These are phyloP conservation scores for Casaregolazyma suthepensis DNA, from an alignment of 1,139 yeast species.

Conservation along the genomic window DNA sequence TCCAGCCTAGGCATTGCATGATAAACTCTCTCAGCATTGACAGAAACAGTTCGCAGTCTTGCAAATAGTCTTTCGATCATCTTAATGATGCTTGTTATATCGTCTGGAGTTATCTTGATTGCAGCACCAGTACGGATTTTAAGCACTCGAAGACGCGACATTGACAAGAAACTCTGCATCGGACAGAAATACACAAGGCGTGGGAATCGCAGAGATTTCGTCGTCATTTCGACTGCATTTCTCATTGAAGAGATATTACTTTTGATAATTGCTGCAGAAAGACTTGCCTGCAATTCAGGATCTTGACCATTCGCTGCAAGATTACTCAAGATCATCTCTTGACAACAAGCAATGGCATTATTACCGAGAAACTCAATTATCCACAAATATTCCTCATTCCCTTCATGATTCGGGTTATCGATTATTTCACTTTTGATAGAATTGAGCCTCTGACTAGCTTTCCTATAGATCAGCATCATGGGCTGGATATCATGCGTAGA, in stretches of 20 bases:
- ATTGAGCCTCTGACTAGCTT: background rate
- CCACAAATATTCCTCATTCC: background rate
- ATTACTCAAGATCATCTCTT: background rate
- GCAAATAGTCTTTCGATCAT: background rate
- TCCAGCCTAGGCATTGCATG: background rate
- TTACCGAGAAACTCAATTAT: background rate
- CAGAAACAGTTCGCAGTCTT: background rate
- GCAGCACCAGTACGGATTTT: background rate
- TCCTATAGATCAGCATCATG: background rate
- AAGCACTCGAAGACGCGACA: constrained; percentile 18
- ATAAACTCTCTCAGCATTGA: background rate
- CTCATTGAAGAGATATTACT: background rate
- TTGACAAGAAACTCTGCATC: constrained; percentile 44
- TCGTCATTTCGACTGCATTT: constrained; percentile 35
- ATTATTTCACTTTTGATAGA: background rate
- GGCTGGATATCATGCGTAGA: background rate
- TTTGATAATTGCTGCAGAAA: background rate
- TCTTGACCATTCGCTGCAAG: background rate
- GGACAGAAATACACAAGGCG: constrained; percentile 52
- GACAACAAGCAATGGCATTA: background rate
- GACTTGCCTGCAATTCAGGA: background rate
- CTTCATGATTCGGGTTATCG: background rate
- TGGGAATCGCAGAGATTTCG: constrained; percentile 41
- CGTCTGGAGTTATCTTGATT: background rate
- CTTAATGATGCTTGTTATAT: background rate